Conservation (phyloP, 2,329 filamentous ascomycete genomes). For the Colletotrichum aenigma region DNA sequence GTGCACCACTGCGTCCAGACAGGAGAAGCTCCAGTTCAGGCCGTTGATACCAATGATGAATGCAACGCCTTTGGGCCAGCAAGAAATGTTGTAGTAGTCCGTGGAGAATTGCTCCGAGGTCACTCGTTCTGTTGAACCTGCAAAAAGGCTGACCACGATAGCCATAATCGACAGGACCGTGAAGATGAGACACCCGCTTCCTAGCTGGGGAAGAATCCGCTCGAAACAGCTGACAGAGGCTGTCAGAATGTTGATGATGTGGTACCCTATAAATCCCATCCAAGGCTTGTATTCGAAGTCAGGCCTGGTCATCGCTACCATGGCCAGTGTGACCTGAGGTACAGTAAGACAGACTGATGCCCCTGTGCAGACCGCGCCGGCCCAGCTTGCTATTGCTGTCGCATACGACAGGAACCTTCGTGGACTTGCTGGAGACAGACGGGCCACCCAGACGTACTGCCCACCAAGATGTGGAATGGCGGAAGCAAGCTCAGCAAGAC, state of each 20-base stretch:
- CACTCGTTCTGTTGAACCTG: conserved; percentile 22
- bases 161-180: conserved; percentile 25
- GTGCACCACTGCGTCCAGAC: conserved; percentile 31
- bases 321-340: conserved; percentile 22
- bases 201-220: conserved; percentile 26
- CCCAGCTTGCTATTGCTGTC: conserved; percentile 27
- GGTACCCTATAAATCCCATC: conserved; percentile 31
- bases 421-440: conserved; percentile 20
- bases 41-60: conserved; percentile 32
- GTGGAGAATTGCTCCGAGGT: conserved; percentile 25
- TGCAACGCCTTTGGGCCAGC: conserved; percentile 29
- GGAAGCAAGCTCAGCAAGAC: conserved; percentile 29
- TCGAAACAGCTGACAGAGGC: conserved; percentile 25
- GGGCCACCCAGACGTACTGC: conserved; percentile 30
- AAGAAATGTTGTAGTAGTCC: conserved; percentile 24
- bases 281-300: conserved; percentile 27
- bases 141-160: conserved; percentile 29
- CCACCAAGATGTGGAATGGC: conserved; percentile 32
- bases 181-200: conserved; percentile 26
- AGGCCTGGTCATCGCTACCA: conserved; percentile 25
- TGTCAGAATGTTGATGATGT: conserved; percentile 26
- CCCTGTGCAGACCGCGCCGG: conserved; percentile 28
- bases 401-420: conserved; percentile 26
- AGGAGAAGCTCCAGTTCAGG: conserved; percentile 33
- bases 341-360: conserved; percentile 28